Base-by-base conservation (phyloP, 2,329 filamentous ascomycete genomes). In the Aquanectria penicillioides region DNA sequence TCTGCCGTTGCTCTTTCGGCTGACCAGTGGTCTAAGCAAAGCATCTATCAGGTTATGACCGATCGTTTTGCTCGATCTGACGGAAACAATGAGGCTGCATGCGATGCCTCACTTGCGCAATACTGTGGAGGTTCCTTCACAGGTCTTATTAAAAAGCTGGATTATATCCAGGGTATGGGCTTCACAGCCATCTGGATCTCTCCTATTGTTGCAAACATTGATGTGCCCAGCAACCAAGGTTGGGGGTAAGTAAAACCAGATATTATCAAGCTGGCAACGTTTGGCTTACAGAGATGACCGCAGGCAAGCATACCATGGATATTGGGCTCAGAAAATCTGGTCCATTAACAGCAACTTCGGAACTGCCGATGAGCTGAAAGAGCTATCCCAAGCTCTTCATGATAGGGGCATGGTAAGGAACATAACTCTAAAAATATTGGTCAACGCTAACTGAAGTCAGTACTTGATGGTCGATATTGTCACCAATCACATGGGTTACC, bases 101-200 rank as follows among this genome's bases (percentile, higher is more conserved):
- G 60, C 23, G 57, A 63, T 47, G 36, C 57, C 11, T 41, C 56
- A 3, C 12, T 37, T 8, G 60, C 29, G 3, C 47, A 51, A 13
- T 63, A 63, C 43, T 63, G 60, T 12, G 60, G 60, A 13, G 60
- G 60, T 4, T 60, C 60, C 3, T 63, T 60, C n/a, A 22, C 38
- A 7, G 60, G 60, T 6, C 25, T 63, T 6, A 57, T 49, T n/a
- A 33, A 60, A 5, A 60, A 63, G 9, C 41, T 63, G 15, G 60
- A 63, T 22, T 63, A 63, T n/a, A 63, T 63, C 38, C 60, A 63
- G 33, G 44, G 34, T 3, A 63, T 63, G 60, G 60, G 60, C 11
- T 63, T 63, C 29, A 60, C 60, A 3, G 60, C 60, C 2, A 47
- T 63, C 43, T 63, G 60, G 60, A 63, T 63, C 4, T 63, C 60